Base-by-base conservation (phyloP, 2,329 filamentous ascomycete genomes). In the Exserohilum rostratum region DNA sequence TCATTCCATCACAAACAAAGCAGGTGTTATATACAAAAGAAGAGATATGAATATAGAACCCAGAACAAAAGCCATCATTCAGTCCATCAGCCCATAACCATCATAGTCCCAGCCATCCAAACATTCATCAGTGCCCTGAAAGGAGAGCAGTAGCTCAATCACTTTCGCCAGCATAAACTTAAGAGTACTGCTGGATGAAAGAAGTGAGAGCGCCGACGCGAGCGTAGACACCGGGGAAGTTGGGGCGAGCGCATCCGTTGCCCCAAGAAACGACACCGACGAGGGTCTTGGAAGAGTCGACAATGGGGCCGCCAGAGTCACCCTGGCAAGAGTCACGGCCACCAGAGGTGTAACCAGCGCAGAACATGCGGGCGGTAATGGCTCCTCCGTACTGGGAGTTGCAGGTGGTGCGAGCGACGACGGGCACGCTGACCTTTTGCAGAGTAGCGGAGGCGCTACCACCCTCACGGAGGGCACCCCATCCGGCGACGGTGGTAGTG, bases 291-390 rank as follows among this genome's bases (percentile, higher is more conserved):
- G 46, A 33, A 5, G 52, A 27, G 55, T 66, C 46, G 48, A 69
- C 49, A 13, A 71, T 58, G 20, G 68, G 67, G 31, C 68, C 68
- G 46, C 68, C 68, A 46, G 51, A 59, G 64, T 71, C 68, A 55
- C 68, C 68, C 65, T 71, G 68, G 68, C 68, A 71, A 31, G 68
- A 71, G 62, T 71, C 68, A 60, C 64, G 67, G 49, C 68, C 68
- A 50, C 68, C 68, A 12, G 49, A 34, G 6, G 61, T 3, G n/a
- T 57, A 3, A 33, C 66, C 68, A 29, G 68, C 68, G 43, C 68
- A 71, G 55, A 66, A 56, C 68, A 71, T 71, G 59, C 56, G 54
- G 61, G 47, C 49, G 38, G 66, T 69, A 56, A 71, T 50, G 33
- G 44, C 13, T 27, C 57, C 47, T n/a, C 40, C 42, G 49, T 51